Evolutionary conservation across 352 stramenopile species (phyloP).

Genomic region (Phytophthora pluvialis): DNA sequence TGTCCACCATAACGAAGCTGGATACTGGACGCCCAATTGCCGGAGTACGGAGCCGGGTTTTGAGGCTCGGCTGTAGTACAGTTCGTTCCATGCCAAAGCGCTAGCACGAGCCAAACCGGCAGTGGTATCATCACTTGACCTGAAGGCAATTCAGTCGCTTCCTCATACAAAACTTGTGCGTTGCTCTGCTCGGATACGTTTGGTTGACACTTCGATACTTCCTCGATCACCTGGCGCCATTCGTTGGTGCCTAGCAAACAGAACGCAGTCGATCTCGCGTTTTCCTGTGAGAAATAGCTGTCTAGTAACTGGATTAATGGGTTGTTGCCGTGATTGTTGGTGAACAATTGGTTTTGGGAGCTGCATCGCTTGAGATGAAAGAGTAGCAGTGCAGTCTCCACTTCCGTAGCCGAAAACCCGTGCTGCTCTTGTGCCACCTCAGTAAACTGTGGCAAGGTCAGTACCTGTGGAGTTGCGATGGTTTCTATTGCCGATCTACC

Average conservation of each 20-base stretch:
- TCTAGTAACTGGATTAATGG: background rate
- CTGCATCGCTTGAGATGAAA: slow-evolving; percentile 25
- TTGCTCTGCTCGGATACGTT: background rate
- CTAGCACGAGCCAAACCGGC: slow-evolving; percentile 12
- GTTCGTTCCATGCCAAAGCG: slow-evolving; percentile 8
- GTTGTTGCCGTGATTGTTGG: background rate
- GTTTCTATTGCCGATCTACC: background rate
- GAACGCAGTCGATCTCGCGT: slow-evolving; percentile 6
- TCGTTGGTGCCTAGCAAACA: slow-evolving; percentile 14
- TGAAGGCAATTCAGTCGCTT: slow-evolving; percentile 14
- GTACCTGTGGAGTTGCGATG: background rate
- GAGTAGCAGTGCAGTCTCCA: slow-evolving; percentile 35
- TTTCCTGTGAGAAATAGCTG: slow-evolving; percentile 1
- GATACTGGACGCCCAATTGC: background rate
- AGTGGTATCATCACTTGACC: slow-evolving; percentile 15
- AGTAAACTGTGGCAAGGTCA: slow-evolving; percentile 35
- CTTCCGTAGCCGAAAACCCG: slow-evolving; percentile 17
- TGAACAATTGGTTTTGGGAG: background rate
- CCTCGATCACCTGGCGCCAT: slow-evolving; percentile 13
- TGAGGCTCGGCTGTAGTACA: background rate
- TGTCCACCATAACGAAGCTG: background rate
- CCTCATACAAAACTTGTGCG: slow-evolving; percentile 12
- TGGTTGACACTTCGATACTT: background rate
- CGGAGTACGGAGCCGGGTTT: background rate
- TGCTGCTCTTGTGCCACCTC: slow-evolving; percentile 25